These are phyloP conservation scores for Hyaloscypha finlandica DNA, from an alignment of 495 filamentous ascomycete species.

Conservation along the genomic window DNA sequence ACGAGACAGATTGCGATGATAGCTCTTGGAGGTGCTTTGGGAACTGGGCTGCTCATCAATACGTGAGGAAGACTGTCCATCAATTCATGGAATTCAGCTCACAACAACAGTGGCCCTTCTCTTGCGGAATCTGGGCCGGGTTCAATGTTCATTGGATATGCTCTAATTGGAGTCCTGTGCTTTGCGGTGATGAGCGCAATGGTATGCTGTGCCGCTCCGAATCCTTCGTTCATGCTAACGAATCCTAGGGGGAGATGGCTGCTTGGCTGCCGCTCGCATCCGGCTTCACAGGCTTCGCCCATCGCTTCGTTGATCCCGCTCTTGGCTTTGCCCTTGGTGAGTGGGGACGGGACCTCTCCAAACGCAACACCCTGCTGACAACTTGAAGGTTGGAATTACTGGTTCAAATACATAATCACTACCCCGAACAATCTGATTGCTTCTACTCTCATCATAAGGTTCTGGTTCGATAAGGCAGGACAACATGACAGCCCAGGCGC, in stretches of 20 bases:
- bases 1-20: constrained; percentile 77
- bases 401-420: constrained; percentile 34
- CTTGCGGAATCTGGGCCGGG: constrained; percentile 64
- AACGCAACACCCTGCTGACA: background rate
- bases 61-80: constrained; percentile 19
- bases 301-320: constrained; percentile 33
- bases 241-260: constrained; percentile 65
- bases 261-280: constrained; percentile 68
- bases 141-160: constrained; percentile 66
- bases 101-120: constrained; percentile 46
- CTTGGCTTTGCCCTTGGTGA: constrained; percentile 31
- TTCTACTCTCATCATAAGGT: constrained; percentile 71
- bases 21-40: constrained; percentile 68
- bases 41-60: constrained; percentile 30
- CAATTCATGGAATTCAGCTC: background rate
- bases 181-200: constrained; percentile 58
- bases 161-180: constrained; percentile 65
- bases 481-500: constrained; percentile 23
- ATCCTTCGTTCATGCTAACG: background rate
- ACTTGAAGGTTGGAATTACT: constrained; percentile 31
- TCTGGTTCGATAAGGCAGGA: constrained; percentile 55
- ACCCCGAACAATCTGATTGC: constrained; percentile 46
- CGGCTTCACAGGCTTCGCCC: constrained; percentile 33
- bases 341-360: background rate
- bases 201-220: constrained; percentile 35